Evolutionary conservation across 495 filamentous ascomycete genomes (phyloP).

Genomic region (Penicillium samsonianum): DNA sequence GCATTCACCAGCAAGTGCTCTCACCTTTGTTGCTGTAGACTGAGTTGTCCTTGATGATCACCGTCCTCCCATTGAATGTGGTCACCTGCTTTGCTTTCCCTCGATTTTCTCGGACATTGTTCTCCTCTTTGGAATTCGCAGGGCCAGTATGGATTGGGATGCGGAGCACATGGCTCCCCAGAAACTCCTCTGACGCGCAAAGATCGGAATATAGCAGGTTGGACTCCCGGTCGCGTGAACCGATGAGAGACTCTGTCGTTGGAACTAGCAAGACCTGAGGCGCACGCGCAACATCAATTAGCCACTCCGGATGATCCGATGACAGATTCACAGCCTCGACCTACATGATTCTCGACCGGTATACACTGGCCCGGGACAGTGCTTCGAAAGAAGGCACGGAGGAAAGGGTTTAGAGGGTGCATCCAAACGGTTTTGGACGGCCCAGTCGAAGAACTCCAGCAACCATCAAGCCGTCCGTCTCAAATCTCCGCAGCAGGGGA

Average conservation of each 20-base stretch:
- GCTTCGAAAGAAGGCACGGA: slow-evolving; percentile 98
- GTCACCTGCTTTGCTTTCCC: slow-evolving; percentile 92
- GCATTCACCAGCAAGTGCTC: slow-evolving; percentile 9
- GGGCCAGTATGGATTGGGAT: slow-evolving; percentile 62
- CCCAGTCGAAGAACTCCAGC: slow-evolving; percentile 36
- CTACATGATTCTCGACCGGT: slow-evolving; percentile 85
- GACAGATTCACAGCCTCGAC: slow-evolving; percentile 21
- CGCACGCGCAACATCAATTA: slow-evolving; percentile 19
- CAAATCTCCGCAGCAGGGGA: slow-evolving; percentile 23
- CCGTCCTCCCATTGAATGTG: slow-evolving; percentile 88
- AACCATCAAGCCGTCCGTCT: slow-evolving; percentile 48
- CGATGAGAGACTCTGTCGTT: slow-evolving; percentile 84
- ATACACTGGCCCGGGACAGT: slow-evolving; percentile 89
- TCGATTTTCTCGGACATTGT: slow-evolving; percentile 82
- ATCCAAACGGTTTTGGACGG: slow-evolving; percentile 71
- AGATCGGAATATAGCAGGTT: slow-evolving; percentile 76
- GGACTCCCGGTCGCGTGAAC: slow-evolving; percentile 85
- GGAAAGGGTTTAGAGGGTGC: slow-evolving; percentile 98
- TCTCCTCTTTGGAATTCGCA: slow-evolving; percentile 62
- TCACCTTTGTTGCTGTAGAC: slow-evolving; percentile 96
- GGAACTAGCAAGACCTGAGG: slow-evolving; percentile 85
- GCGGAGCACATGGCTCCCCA: slow-evolving; percentile 94
- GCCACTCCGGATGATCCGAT: slow-evolving; percentile 20
- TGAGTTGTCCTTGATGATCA: slow-evolving; percentile 91
- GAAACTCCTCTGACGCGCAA: slow-evolving; percentile 86